Conservation (phyloP, 192 early-diverging fungal genomes). For the Coemansia sp. region DNA sequence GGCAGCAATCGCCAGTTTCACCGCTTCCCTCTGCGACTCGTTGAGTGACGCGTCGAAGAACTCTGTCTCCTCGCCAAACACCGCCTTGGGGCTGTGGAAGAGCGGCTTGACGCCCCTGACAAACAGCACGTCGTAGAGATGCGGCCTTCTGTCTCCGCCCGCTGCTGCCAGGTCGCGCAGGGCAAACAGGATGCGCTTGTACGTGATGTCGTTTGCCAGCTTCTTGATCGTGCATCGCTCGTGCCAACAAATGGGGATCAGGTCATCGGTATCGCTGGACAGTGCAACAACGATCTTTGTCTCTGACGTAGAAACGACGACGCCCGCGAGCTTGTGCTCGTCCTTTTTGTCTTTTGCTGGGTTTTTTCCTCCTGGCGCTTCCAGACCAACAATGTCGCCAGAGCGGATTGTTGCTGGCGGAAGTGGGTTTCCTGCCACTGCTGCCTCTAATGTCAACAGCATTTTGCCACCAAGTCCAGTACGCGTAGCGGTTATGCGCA, state of each 20-base stretch:
- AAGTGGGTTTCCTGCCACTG: conserved; percentile 57
- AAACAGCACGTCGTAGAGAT: conserved; percentile 50
- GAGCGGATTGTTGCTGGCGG: conserved; percentile 61
- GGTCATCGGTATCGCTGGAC: conserved; percentile 50
- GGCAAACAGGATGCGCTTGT: conserved; percentile 42
- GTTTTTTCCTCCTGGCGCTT: conserved; percentile 12
- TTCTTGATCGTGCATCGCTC: conserved; percentile 59
- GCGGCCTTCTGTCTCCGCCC: conserved; percentile 4
- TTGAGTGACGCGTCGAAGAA: conserved; percentile 68
- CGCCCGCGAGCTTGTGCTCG: conserved; percentile 43
- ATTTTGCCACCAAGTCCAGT: conserved; percentile 71
- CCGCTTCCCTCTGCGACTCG: conserved; percentile 68
- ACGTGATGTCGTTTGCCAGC: conserved; percentile 58
- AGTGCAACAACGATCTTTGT: conserved; percentile 64
- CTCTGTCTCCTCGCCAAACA: conserved; percentile 14
- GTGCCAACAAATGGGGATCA: conserved; percentile 59
- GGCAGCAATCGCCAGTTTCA: conserved; percentile 60
- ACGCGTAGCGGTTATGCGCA: conserved; percentile 61
- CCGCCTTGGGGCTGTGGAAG: conserved; percentile 19
- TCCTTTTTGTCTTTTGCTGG: neutral
- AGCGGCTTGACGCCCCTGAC: conserved; percentile 25
- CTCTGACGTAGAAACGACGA: conserved; percentile 60
- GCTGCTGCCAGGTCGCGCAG: conserved; percentile 23
- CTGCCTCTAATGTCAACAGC: conserved; percentile 66
- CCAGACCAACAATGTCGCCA: conserved; percentile 72